Evolutionary conservation across 2,329 filamentous ascomycete genomes (phyloP).

Genomic region (Colletotrichum sp.): DNA sequence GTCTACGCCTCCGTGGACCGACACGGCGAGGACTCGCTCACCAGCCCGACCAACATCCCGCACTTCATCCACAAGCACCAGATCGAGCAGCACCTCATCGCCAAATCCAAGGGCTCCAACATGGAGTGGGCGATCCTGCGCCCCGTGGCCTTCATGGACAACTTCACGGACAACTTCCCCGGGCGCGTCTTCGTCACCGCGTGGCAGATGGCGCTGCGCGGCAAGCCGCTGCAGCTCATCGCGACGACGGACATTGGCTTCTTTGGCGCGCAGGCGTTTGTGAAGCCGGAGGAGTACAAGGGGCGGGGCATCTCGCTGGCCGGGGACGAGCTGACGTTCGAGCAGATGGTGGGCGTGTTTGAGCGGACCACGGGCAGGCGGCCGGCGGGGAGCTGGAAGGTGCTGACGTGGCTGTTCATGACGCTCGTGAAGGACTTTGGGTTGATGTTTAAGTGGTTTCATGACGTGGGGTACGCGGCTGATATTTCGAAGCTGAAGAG

Average conservation of each 20-base stretch:
- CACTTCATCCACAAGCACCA: slow-evolving; percentile 66
- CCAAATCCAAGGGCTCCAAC: slow-evolving; percentile 33
- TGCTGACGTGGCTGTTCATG: slow-evolving; percentile 31
- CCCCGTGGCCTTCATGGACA: slow-evolving; percentile 47
- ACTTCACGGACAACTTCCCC: slow-evolving; percentile 34
- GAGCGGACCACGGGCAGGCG: slow-evolving; percentile 31
- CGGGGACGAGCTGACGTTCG: slow-evolving; percentile 42
- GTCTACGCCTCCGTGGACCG: slow-evolving; percentile 68
- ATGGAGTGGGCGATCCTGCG: slow-evolving; percentile 43
- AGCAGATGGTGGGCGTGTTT: slow-evolving; percentile 35
- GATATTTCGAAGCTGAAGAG: slow-evolving; percentile 32
- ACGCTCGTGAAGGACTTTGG: slow-evolving; percentile 35
- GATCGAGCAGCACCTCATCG: slow-evolving; percentile 65
- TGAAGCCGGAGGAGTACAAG: slow-evolving; percentile 33
- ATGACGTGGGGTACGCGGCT: slow-evolving; percentile 37
- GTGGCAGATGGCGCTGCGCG: slow-evolving; percentile 33
- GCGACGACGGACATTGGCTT: slow-evolving; percentile 41
- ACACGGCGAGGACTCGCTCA: slow-evolving; percentile 54
- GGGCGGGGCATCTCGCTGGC: slow-evolving; percentile 39
- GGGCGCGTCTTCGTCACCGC: slow-evolving; percentile 35
- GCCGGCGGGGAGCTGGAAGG: slow-evolving; percentile 32
- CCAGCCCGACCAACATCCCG: slow-evolving; percentile 58
- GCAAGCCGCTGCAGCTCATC: slow-evolving; percentile 39
- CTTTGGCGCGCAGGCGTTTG: slow-evolving; percentile 41
- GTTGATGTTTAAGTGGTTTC: slow-evolving; percentile 42